A percentile compares a stretch with the other conserved stretches of the same genome.
Conservation (phyloP, 305 asterid species). For the Plantago coronopus region DNA sequence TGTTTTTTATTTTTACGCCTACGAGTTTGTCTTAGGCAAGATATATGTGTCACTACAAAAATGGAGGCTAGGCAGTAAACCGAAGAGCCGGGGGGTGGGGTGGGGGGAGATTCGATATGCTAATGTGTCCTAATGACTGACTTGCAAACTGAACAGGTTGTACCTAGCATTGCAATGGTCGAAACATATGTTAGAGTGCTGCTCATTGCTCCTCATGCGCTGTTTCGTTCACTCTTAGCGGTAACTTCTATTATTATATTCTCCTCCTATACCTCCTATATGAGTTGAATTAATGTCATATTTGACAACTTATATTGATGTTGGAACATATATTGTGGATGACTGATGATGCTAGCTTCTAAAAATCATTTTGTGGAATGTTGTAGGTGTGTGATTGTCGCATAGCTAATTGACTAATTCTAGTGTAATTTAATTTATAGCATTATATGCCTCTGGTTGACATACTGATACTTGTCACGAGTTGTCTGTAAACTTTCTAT, state of each 20-base stretch:
- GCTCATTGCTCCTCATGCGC: conserved; percentile 85
- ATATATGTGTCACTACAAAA: no score
- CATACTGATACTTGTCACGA: background rate
- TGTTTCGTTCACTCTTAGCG: conserved; percentile 80
- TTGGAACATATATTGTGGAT: no score
- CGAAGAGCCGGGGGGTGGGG: no score
- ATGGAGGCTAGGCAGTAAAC: no score
- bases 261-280: background rate
- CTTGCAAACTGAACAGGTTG: conserved; percentile 54
- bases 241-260: conserved; percentile 35
- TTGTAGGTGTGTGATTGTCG: background rate
- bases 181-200: conserved; percentile 92
- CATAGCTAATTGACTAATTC: background rate
- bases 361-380: background rate
- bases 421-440: background rate
- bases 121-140: conserved; percentile 17
- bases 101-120: background rate
- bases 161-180: conserved; percentile 96
- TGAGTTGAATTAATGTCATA: background rate
- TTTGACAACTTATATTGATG: no score
- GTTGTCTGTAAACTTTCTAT: background rate
- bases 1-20: no score
- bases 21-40: no score
- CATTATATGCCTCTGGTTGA: background rate
- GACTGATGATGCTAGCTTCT: no score